Evolutionary conservation across 495 filamentous ascomycete genomes (phyloP), one percentile per base, ranked within the genome.

Genomic region (Opeltia flavorubescens): DNA sequence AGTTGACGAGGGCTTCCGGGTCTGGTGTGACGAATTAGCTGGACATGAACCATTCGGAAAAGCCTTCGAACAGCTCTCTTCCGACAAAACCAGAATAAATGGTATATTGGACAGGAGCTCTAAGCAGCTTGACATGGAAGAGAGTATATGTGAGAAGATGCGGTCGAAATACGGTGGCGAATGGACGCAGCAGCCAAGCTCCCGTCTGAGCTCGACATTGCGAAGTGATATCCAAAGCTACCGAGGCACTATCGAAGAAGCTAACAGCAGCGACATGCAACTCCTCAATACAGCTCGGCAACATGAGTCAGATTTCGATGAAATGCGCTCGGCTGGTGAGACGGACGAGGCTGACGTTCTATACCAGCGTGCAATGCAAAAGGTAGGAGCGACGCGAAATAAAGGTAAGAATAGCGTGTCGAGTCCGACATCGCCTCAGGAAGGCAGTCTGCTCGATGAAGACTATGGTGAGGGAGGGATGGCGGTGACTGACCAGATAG

Each of bases 131-230:
- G 91, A 96, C 54, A 80, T 89, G 76, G 91, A 98, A 62, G 93
- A 95, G 66, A 91, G 84, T 46, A 88, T 96, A 5, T 98, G 91
- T 61, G 91, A 98, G 64, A 95, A 95, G 69, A 98, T 98, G 91
- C 77, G 91, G 43, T 93, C 88, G 2, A 98, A 98, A 62, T 95
- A 95, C 60, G 89, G 91, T 26, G 74, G 69, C 9, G 91, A 95
- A 38, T 98, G 91, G 91, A 95, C 85, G 17, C 91, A 98, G 60
- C 91, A 96, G 55, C 93, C 93, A 20, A 95, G 88, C 57, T 83
- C 81, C 27, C 71, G 86, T 50, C 73, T 98, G 20, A 98, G 89
- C 4, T 77, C 80, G 2, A 96, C 89, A 0, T 70, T 98, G 26
- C 74, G 88, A 43, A 80, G 77, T 40, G 93, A 98, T 59, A 78